Evolutionary conservation across 345 rosid genomes (phyloP).

Genomic region (Rhodamnia argentea): DNA sequence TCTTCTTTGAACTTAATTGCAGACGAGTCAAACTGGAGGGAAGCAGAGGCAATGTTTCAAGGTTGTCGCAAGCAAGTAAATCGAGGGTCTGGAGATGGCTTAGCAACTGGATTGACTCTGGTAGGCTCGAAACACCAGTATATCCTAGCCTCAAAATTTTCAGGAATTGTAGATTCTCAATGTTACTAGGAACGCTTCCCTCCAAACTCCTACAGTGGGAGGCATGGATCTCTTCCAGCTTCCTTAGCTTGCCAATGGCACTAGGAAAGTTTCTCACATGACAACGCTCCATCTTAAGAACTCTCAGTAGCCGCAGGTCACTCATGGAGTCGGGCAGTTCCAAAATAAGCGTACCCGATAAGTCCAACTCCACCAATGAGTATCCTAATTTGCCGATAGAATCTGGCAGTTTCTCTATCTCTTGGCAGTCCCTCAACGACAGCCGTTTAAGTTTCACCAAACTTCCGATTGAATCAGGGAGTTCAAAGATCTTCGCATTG

Average conservation of each 20-base stretch:
- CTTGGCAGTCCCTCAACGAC: background rate
- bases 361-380: background rate
- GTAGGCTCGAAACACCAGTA: background rate
- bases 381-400: background rate
- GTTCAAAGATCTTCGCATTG: background rate
- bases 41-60: background rate
- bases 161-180: background rate
- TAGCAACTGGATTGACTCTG: fast-evolving
- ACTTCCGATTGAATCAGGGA: background rate
- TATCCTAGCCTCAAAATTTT: too few species aligned
- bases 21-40: background rate
- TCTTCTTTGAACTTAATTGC: background rate
- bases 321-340: background rate
- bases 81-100: background rate
- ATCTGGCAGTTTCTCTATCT: background rate
- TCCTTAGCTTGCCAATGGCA: background rate
- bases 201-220: background rate
- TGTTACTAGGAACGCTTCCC: background rate
- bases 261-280: background rate
- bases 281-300: background rate
- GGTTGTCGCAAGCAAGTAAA: background rate
- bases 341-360: background rate
- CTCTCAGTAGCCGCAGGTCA: background rate
- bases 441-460: background rate
- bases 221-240: background rate